Evolutionary conservation across 1,284 basidiomycete species (phyloP).

Genomic region (Moniliella sp.): DNA sequence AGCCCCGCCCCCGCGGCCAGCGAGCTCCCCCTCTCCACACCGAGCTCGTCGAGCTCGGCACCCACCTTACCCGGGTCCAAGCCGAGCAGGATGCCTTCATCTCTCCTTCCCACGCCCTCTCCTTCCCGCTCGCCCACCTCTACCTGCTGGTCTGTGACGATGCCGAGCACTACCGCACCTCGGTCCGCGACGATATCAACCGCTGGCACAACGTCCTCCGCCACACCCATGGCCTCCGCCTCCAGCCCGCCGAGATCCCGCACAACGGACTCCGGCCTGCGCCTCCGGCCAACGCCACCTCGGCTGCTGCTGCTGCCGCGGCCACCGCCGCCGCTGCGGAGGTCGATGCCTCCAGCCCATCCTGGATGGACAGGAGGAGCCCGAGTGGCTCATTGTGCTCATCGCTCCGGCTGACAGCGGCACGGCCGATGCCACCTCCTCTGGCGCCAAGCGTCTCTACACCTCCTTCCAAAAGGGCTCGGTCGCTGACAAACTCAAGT

Average conservation of each 20-base stretch:
- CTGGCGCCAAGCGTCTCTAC: slow-evolving; percentile 37
- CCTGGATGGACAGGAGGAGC: slow-evolving; percentile 6
- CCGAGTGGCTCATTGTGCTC: slow-evolving; percentile 27
- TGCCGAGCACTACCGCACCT: slow-evolving; percentile 26
- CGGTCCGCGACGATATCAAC: slow-evolving; percentile 24
- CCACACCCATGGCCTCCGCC: slow-evolving; percentile 7
- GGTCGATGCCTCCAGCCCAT: not conserved
- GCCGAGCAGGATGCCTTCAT: not conserved
- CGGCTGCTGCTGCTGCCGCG: not conserved
- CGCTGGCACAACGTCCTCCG: slow-evolving; percentile 12
- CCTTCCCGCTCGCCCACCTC: slow-evolving; percentile 19
- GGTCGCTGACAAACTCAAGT: slow-evolving; percentile 68
- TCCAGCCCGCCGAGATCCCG: not conserved
- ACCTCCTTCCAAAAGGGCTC: slow-evolving; percentile 54
- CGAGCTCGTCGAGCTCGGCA: slow-evolving; percentile 10
- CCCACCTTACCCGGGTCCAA: slow-evolving; percentile 4
- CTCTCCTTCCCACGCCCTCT: not conserved
- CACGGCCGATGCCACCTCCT: not conserved
- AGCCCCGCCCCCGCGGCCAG: not conserved
- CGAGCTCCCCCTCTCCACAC: slow-evolving; percentile 13
- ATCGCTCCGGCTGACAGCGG: slow-evolving; percentile 15
- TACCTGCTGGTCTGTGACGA: slow-evolving; percentile 28
- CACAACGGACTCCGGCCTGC: not conserved
- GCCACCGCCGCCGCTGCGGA: not conserved
- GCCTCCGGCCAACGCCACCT: not conserved